These are phyloP conservation scores for Echium plantagineum DNA, from an alignment of 257 asterid species.

Conservation along the genomic window DNA sequence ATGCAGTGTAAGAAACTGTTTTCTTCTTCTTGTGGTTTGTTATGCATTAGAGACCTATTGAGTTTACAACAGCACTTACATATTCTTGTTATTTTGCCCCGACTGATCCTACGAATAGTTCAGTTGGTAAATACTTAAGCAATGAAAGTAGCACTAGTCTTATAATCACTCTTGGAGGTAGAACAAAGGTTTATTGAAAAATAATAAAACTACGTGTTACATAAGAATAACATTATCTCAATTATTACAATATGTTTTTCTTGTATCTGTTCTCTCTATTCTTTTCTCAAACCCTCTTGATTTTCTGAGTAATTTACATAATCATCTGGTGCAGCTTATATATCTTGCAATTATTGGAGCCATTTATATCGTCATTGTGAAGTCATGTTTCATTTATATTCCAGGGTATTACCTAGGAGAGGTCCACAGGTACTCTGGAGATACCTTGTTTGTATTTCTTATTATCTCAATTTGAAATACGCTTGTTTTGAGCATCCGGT, in stretches of 20 bases:
- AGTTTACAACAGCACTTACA: no score
- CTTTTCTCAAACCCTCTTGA: not conserved
- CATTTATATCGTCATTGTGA: constrained; percentile 56
- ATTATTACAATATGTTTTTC: not conserved
- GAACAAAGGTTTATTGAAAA: no score
- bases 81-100: no score
- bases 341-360: constrained; percentile 72
- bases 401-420: constrained; percentile 84
- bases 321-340: constrained; percentile 49
- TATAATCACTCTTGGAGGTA: not conserved
- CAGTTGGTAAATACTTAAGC: not conserved
- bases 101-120: not conserved
- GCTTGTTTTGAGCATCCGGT: not conserved
- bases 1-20: no score
- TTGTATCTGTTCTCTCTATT: not conserved
- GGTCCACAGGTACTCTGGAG: constrained; percentile 56
- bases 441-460: not conserved
- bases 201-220: not conserved
- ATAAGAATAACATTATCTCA: not conserved
- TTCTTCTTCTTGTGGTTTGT: no score
- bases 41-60: no score
- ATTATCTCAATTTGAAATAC: not conserved
- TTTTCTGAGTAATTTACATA: constrained; percentile 7
- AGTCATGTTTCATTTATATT: constrained; percentile 62
- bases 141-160: not conserved